Percentiles rank a stretch among this genome's conserved stretches.
Evolutionary conservation across 2,329 filamentous ascomycete genomes (phyloP).

Genomic region (Scopulariopsis brevicaulis): DNA sequence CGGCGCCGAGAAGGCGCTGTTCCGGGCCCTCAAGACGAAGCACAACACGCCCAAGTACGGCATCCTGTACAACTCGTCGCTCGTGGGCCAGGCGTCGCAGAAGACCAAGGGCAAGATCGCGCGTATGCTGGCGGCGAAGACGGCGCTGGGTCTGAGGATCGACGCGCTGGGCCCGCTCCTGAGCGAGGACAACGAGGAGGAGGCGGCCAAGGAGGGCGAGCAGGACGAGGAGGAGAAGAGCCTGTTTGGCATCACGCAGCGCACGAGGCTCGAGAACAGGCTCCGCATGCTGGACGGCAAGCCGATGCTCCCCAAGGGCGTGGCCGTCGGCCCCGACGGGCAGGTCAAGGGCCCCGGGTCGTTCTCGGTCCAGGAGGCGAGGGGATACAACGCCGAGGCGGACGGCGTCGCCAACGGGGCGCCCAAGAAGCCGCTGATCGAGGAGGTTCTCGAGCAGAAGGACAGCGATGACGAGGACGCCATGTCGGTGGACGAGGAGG

Average conservation of each 20-base stretch:
- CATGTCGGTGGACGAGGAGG: constrained; percentile 27
- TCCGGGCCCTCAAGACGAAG: constrained; percentile 97
- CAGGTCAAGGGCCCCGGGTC: constrained; percentile 54
- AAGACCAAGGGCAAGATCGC: constrained; percentile 99
- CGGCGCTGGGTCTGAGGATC: constrained; percentile 83
- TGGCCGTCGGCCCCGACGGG: constrained; percentile 64
- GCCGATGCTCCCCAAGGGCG: constrained; percentile 66
- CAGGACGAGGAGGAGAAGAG: constrained; percentile 83
- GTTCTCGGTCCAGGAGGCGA: constrained; percentile 83
- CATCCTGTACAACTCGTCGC: constrained; percentile 81
- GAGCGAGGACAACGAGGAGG: constrained; percentile 51
- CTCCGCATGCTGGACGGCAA: constrained; percentile 80
- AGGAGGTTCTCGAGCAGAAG: constrained; percentile 25
- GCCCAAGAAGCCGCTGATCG: constrained; percentile 30
- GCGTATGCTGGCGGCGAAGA: constrained; percentile 88
- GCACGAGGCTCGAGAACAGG: constrained; percentile 64
- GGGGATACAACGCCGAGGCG: constrained; percentile 90
- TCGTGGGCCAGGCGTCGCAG: constrained; percentile 93
- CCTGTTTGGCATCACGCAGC: constrained; percentile 61
- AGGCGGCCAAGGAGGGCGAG: constrained; percentile 44
- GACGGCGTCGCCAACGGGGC: constrained; percentile 56
- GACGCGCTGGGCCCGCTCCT: constrained; percentile 66
- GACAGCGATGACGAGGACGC: constrained; percentile 21
- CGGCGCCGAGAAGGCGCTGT: constrained; percentile 96
- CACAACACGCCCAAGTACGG: constrained; percentile 98